phyloP scores from a whole-genome alignment of 2,329 filamentous ascomycete species.

The Microsporum canis region DNA sequence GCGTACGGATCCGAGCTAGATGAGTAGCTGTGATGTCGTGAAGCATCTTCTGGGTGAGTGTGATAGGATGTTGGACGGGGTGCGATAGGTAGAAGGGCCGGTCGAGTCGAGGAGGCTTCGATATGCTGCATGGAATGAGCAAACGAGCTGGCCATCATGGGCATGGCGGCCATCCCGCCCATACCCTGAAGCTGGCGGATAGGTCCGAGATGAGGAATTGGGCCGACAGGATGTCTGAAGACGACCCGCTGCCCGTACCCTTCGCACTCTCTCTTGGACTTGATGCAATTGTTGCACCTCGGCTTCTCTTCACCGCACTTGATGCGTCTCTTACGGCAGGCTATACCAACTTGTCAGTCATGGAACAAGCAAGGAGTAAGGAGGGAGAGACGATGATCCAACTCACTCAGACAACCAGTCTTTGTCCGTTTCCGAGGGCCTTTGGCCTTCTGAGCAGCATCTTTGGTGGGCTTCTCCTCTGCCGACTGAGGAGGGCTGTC shows the following conservation, averaged over 20 bases:
- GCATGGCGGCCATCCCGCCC: slow-evolving; percentile 4
- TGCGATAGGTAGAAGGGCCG: slow-evolving; percentile 14
- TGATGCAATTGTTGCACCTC: slow-evolving; percentile 37
- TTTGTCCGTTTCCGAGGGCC: slow-evolving; percentile 62
- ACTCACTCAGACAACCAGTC: slow-evolving; percentile 79
- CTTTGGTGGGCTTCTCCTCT: slow-evolving; percentile 11
- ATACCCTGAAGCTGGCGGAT: slow-evolving; percentile 16
- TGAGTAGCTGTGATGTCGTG: neutral
- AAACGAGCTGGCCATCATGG: slow-evolving; percentile 9
- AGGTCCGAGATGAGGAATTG: slow-evolving; percentile 18
- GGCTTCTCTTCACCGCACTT: slow-evolving; percentile 80
- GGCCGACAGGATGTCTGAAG: slow-evolving; percentile 32
- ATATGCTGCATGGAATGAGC: slow-evolving; percentile 7
- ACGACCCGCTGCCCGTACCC: slow-evolving; percentile 33
- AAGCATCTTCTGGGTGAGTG: neutral
- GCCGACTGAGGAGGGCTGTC: slow-evolving; percentile 1
- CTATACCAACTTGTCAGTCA: slow-evolving; percentile 32
- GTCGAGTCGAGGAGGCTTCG: slow-evolving; percentile 7
- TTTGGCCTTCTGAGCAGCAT: slow-evolving; percentile 18
- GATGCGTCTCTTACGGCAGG: slow-evolving; percentile 87
- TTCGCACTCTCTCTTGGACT: slow-evolving; percentile 37
- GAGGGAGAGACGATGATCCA: neutral
- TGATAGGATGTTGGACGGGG: slow-evolving; percentile 12
- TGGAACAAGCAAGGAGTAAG: neutral
- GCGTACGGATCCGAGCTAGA: neutral